A percentile compares a stretch with the other conserved stretches of the same genome.
Conservation (phyloP, 306 rosid species). For the Pachyrhizus erosus region DNA sequence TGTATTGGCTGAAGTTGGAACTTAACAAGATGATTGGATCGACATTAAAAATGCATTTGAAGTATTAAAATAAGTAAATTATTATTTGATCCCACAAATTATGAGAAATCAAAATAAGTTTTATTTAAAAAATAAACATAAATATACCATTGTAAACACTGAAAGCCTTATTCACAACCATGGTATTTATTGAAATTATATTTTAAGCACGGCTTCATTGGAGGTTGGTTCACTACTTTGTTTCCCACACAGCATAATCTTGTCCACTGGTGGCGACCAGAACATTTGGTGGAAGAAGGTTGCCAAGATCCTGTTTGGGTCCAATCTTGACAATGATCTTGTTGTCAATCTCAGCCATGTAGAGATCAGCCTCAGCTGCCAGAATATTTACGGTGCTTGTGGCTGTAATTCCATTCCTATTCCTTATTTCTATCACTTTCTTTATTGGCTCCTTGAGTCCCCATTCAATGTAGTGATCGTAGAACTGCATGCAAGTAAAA, state of each 20-base stretch:
- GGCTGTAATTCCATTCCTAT: conserved; percentile 58
- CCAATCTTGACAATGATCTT: conserved; percentile 75
- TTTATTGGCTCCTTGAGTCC: conserved; percentile 54
- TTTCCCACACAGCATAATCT: conserved; percentile 75
- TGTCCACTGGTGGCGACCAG: conserved; percentile 53
- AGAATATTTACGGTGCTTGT: conserved; percentile 60
- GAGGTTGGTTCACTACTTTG: conserved; percentile 16
- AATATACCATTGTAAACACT: not conserved
- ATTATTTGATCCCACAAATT: not conserved
- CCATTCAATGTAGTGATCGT: conserved; percentile 71
- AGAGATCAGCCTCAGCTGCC: conserved; percentile 64
- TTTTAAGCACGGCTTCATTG: not conserved
- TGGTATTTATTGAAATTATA: not conserved
- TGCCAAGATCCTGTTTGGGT: conserved; percentile 51
- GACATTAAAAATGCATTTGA: not conserved
- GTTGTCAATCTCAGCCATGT: conserved; percentile 64
- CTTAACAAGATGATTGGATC: not conserved
- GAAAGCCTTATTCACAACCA: not conserved
- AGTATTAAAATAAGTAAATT: too few species aligned
- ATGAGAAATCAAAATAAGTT: not conserved
- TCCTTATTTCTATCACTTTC: conserved; percentile 54
- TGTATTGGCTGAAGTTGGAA: too few species aligned
- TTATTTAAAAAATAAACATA: not conserved
- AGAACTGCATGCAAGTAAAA: conserved; percentile 55
- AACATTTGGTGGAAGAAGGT: conserved; percentile 65